Evolutionary conservation across 225 moss, liverwort and hornwort species (phyloP).

Genomic region (Neckera pumila): DNA sequence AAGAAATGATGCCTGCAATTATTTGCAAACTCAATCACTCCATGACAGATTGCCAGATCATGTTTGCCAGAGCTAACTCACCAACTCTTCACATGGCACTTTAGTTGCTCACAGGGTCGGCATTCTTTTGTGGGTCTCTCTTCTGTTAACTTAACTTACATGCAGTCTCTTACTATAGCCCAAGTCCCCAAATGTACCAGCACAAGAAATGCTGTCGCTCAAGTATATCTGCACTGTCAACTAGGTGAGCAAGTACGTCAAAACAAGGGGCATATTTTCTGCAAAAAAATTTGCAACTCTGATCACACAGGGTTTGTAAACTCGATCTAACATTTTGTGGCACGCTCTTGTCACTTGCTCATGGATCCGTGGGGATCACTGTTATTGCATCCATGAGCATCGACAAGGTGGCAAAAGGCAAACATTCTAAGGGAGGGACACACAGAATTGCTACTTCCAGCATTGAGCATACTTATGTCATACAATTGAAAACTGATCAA

Average conservation of each 20-base stretch:
- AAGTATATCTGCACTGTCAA: neutral
- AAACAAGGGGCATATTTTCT: neutral
- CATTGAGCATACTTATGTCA: no score
- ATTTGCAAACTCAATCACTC: neutral
- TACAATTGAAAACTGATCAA: neutral
- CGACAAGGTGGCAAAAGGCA: neutral
- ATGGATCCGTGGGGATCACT: no score
- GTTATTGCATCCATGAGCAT: neutral
- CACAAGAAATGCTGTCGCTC: neutral
- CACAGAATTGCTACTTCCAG: fast-evolving
- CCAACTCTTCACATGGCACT: no score
- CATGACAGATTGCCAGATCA: neutral
- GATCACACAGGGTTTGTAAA: neutral
- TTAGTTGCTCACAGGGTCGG: neutral
- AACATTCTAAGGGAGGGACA: neutral
- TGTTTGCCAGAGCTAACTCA: neutral
- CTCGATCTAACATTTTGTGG: neutral
- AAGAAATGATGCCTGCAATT: neutral
- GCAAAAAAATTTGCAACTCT: neutral
- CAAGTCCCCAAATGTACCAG: neutral
- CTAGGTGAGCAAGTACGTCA: neutral
- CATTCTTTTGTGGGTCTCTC: neutral
- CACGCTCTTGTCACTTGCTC: neutral
- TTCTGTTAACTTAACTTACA: neutral
- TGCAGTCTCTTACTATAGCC: neutral